Conservation (phyloP, 495 filamentous ascomycete genomes). For the Coniosporium apollinis region DNA sequence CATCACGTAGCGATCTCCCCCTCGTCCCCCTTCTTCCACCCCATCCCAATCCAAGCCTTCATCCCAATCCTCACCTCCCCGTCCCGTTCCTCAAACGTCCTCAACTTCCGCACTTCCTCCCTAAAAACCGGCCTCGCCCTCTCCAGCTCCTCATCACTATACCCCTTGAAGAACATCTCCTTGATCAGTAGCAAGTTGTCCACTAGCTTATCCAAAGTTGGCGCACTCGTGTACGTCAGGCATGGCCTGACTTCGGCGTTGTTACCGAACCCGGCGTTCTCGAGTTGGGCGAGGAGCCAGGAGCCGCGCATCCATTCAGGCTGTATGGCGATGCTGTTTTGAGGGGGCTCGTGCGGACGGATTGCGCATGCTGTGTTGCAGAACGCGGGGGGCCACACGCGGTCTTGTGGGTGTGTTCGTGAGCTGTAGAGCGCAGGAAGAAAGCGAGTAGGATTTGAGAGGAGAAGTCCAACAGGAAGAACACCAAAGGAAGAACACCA, state of each 20-base stretch:
- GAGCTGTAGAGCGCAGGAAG: neutral
- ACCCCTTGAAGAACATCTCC: constrained; percentile 9
- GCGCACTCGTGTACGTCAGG: constrained; percentile 1
- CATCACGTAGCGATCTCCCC: constrained; percentile 1
- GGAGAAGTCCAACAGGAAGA: too few relatives aligned
- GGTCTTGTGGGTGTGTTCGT: neutral
- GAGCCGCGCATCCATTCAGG: constrained; percentile 8
- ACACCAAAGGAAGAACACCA: too few relatives aligned
- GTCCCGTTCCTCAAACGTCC: constrained; percentile 3
- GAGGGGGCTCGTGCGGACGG: neutral
- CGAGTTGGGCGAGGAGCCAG: constrained; percentile 6
- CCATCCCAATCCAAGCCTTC: constrained; percentile 10
- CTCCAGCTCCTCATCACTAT: constrained; percentile 8
- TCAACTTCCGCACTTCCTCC: constrained; percentile 5
- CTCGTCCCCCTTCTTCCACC: constrained; percentile 8
- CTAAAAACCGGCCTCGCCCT: constrained; percentile 2
- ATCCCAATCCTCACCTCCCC: constrained; percentile 6
- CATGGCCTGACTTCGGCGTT: constrained; percentile 3
- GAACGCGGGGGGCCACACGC: neutral
- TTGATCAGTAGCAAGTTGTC: constrained; percentile 11
- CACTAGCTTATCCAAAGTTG: constrained; percentile 8
- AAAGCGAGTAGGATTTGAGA: too few relatives aligned
- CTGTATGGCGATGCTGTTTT: neutral
- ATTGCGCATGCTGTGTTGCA: neutral
- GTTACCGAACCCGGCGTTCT: constrained; percentile 8